phyloP scores from a whole-genome alignment of 768 basidiomycete species.

The Tulasnella calospora region DNA sequence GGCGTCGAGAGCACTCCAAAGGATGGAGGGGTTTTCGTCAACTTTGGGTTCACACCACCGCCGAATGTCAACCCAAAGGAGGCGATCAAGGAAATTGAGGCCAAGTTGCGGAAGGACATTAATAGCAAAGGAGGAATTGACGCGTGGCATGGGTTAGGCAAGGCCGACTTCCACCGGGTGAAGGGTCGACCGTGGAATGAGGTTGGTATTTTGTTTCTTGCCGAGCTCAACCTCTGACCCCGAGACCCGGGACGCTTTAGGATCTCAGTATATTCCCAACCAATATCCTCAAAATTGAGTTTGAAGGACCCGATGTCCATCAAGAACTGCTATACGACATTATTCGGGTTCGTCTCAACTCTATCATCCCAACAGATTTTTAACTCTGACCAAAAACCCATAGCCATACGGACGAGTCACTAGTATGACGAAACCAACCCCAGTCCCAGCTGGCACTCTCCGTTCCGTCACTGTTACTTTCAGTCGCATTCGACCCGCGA shows the following conservation, averaged over 20 bases:
- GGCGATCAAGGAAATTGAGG: slow-evolving; percentile 42
- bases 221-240: neutral
- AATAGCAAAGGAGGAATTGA: slow-evolving; percentile 53
- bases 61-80: neutral
- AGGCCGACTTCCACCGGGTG: slow-evolving; percentile 62
- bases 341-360: slow-evolving; percentile 57
- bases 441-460: slow-evolving; percentile 59
- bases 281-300: slow-evolving; percentile 64
- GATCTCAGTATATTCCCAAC: slow-evolving; percentile 84
- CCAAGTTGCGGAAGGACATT: slow-evolving; percentile 44
- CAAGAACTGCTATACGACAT: slow-evolving; percentile 75
- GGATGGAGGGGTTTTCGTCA: slow-evolving; percentile 82
- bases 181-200: slow-evolving; percentile 77
- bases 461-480: slow-evolving; percentile 65
- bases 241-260: slow-evolving; percentile 40
- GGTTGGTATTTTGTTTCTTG: slow-evolving; percentile 40
- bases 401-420: slow-evolving; percentile 80
- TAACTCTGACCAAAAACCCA: slow-evolving; percentile 14
- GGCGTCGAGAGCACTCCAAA: slow-evolving; percentile 57
- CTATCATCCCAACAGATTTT: neutral
- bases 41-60: slow-evolving; percentile 51
- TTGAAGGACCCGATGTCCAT: slow-evolving; percentile 82
- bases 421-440: slow-evolving; percentile 56
- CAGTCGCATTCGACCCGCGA: slow-evolving; percentile 58
- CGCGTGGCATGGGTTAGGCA: slow-evolving; percentile 54